Percentiles rank a stretch among this genome's conserved stretches.
phyloP scores from a whole-genome alignment of 2,329 filamentous ascomycete genomes.

The Botrytis porri region DNA sequence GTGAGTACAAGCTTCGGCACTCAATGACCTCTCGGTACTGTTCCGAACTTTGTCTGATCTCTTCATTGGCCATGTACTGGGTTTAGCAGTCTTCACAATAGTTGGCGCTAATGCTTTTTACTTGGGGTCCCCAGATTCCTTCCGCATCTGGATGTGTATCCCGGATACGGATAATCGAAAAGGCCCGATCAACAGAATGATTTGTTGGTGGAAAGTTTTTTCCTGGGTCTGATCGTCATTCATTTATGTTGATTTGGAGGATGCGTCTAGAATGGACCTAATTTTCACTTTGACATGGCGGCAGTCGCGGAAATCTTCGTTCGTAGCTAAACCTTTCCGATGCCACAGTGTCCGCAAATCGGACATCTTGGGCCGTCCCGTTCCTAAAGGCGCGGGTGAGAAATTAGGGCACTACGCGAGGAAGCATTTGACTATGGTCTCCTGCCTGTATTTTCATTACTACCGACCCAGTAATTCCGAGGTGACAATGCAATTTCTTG shows the following conservation, averaged over 20 bases:
- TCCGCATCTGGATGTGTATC: slow-evolving; percentile 4
- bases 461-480: no score
- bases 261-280: background rate
- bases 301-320: background rate
- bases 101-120: background rate
- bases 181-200: background rate
- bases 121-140: slow-evolving; percentile 8
- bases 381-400: background rate
- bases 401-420: background rate
- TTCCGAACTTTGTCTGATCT: background rate
- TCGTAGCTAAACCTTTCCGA: background rate
- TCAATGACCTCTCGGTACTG: background rate
- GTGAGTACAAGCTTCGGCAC: background rate
- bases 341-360: background rate
- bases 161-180: slow-evolving; percentile 9
- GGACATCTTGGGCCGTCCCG: background rate
- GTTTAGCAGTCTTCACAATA: background rate
- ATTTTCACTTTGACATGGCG: background rate
- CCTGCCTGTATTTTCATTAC: background rate
- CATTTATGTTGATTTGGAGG: background rate
- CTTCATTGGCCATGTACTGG: background rate
- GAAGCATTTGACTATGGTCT: background rate
- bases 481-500: background rate
- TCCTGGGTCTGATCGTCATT: background rate
- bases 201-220: background rate